These are phyloP conservation scores for Berberis vulgaris DNA, from an alignment of 164 flowering plant genomes.

Conservation along the genomic window DNA sequence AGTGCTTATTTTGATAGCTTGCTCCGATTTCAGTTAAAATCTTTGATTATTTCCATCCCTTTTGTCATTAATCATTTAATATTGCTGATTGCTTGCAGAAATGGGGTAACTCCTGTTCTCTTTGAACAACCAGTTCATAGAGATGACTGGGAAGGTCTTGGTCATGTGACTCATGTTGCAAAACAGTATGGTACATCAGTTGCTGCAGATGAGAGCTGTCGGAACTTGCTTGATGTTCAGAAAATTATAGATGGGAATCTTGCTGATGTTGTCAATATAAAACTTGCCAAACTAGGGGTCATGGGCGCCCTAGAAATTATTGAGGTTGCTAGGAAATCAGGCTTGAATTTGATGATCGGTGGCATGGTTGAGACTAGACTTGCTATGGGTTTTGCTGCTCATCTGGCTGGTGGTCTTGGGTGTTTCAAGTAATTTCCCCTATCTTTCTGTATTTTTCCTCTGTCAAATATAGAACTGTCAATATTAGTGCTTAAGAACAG, in stretches of 20 bases:
- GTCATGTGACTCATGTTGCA: slow-evolving; percentile 52
- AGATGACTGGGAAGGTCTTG: slow-evolving; percentile 91
- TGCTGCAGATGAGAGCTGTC: slow-evolving; percentile 94
- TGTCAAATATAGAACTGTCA: too few relatives aligned
- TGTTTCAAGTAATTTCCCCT: slow-evolving; percentile 56
- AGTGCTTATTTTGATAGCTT: too few relatives aligned
- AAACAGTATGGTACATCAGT: slow-evolving; percentile 66
- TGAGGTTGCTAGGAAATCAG: slow-evolving; percentile 51
- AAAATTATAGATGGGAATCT: slow-evolving; percentile 52
- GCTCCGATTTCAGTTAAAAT: too few relatives aligned
- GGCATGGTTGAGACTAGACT: slow-evolving; percentile 96
- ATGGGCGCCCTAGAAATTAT: slow-evolving; percentile 77
- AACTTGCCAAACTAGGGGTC: slow-evolving; percentile 87
- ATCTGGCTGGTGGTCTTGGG: slow-evolving; percentile 92
- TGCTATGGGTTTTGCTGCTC: slow-evolving; percentile 96
- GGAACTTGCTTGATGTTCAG: slow-evolving; percentile 53
- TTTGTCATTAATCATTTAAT: too few relatives aligned
- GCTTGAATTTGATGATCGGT: slow-evolving; percentile 77
- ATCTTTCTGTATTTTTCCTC: not conserved
- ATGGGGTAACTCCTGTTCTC: slow-evolving; percentile 76
- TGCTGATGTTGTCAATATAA: slow-evolving; percentile 74
- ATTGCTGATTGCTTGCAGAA: slow-evolving; percentile 24
- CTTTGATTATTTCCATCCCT: too few relatives aligned
- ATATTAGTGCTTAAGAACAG: too few relatives aligned
- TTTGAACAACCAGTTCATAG: slow-evolving; percentile 92